phyloP scores from a whole-genome alignment of 2,329 filamentous ascomycete species.

The Pseudophaeomoniella oleicola region DNA sequence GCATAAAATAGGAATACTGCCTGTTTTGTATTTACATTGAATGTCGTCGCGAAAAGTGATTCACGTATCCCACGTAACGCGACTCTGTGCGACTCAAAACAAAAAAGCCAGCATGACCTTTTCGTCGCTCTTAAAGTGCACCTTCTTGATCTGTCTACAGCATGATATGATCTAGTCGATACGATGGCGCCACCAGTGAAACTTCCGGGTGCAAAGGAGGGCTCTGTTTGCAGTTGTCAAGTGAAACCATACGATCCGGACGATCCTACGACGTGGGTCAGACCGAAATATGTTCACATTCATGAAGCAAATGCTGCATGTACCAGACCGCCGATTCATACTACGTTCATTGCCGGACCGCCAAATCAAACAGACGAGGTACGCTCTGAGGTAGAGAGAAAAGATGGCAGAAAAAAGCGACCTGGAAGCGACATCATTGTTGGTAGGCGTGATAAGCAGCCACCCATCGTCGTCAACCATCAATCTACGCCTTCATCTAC shows the following conservation, averaged over 20 bases:
- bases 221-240: background rate
- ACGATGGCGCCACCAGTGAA: background rate
- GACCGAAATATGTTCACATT: background rate
- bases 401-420: too few species aligned
- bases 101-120: too few species aligned
- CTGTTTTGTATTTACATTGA: background rate
- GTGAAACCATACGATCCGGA: background rate
- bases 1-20: background rate
- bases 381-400: too few species aligned
- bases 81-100: background rate
- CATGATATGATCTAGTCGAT: too few species aligned
- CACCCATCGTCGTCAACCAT: background rate
- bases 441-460: background rate
- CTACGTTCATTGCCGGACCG: background rate
- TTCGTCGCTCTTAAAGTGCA: background rate
- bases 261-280: background rate
- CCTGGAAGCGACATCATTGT: too few species aligned
- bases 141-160: background rate
- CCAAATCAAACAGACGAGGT: background rate
- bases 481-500: background rate
- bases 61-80: background rate
- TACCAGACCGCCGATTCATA: background rate
- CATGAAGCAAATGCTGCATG: background rate
- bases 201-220: background rate
- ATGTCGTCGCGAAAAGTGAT: background rate